Evolutionary conservation across 176 grass and related monocot species (phyloP).

Genomic region (Alopecurus myosuroides): DNA sequence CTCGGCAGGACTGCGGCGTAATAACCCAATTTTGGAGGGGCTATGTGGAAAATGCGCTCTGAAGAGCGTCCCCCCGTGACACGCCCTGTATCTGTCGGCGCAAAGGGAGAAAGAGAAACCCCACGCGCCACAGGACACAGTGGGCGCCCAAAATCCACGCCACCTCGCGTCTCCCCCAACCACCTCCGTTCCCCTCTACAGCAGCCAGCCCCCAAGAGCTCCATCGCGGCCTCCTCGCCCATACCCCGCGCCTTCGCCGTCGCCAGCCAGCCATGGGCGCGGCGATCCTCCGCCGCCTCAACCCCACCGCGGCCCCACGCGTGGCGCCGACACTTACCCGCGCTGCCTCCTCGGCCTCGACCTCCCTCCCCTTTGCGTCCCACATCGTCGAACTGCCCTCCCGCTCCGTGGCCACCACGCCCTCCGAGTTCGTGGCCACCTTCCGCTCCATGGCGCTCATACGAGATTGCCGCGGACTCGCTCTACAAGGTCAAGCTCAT

Average conservation of each 20-base stretch:
- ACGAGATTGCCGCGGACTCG: constrained; percentile 93
- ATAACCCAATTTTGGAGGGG: too few species aligned
- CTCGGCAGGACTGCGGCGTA: too few species aligned
- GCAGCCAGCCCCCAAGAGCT: too few species aligned
- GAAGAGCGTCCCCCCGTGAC: too few species aligned
- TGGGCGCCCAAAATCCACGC: too few species aligned
- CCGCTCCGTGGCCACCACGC: constrained; percentile 23
- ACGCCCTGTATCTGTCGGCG: too few species aligned
- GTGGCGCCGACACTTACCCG: not conserved
- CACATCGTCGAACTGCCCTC: constrained; percentile 54
- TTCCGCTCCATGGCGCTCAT: constrained; percentile 72
- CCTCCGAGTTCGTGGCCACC: constrained; percentile 40
- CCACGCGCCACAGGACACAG: too few species aligned
- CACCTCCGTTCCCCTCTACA: too few species aligned
- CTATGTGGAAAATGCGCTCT: too few species aligned
- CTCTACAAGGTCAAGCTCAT: constrained; percentile 99
- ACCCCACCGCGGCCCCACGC: not conserved
- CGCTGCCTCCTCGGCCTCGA: constrained; percentile 27
- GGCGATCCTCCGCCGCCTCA: constrained; percentile 47
- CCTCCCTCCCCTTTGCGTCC: constrained; percentile 54
- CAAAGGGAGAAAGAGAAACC: too few species aligned
- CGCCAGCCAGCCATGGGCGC: constrained; percentile 21
- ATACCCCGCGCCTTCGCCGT: not conserved
- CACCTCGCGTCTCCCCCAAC: too few species aligned
- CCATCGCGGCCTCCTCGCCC: too few species aligned